Percentiles rank a stretch among this genome's conserved stretches.
phyloP scores from a whole-genome alignment of 2,329 filamentous ascomycete genomes.

The Scedosporium aurantiacum region DNA sequence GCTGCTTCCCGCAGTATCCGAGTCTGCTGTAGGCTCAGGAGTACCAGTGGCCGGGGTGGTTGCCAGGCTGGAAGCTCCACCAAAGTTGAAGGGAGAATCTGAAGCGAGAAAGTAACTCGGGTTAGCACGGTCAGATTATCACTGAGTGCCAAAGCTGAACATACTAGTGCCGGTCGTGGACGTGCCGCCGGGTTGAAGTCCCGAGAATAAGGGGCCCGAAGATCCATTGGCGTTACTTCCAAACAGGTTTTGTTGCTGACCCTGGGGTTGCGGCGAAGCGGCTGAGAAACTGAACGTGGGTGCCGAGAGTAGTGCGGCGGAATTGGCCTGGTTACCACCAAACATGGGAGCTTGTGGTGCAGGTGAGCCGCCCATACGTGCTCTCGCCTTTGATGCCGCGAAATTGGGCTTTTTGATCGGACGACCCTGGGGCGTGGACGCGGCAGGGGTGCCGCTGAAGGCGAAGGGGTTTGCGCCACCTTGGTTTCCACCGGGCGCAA shows the following conservation, averaged over 20 bases:
- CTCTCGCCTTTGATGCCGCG: constrained; percentile 9
- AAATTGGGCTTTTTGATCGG: constrained; percentile 10
- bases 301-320: constrained; percentile 14
- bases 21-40: constrained; percentile 40
- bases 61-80: constrained; percentile 48
- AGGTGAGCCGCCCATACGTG: constrained; percentile 20
- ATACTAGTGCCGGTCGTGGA: constrained; percentile 36
- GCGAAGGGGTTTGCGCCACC: constrained; percentile 30
- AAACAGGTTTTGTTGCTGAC: constrained; percentile 10
- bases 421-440: constrained; percentile 2
- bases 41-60: constrained; percentile 49
- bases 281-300: constrained; percentile 4
- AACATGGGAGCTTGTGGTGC: not conserved
- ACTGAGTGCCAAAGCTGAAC: constrained; percentile 13
- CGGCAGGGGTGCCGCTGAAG: constrained; percentile 15
- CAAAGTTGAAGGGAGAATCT: constrained; percentile 46
- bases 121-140: constrained; percentile 23
- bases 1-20: not conserved
- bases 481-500: constrained; percentile 14
- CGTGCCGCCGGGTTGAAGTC: constrained; percentile 29
- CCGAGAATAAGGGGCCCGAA: constrained; percentile 21
- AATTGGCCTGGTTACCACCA: constrained; percentile 7
- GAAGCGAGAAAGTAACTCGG: constrained; percentile 23
- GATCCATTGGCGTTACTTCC: constrained; percentile 12
- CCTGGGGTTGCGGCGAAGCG: constrained; percentile 5